Percentiles rank a stretch among this genome's conserved stretches.
Evolutionary conservation across 805 yeast species (phyloP).

Genomic region (Lachancea thermotolerans): DNA sequence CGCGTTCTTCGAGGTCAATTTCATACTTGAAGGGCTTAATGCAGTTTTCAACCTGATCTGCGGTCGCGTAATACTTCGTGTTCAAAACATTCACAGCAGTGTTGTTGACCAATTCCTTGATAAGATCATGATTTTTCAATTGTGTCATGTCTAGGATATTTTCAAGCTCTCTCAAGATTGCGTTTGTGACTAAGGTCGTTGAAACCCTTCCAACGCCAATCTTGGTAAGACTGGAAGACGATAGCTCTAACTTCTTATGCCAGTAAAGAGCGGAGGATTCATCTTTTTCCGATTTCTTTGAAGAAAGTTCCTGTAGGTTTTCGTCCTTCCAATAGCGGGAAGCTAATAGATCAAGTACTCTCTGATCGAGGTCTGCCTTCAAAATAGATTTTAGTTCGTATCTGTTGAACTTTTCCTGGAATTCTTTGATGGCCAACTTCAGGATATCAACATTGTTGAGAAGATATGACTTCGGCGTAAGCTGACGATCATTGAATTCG

Average conservation of each 20-base stretch:
- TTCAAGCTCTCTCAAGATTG: conserved; percentile 70
- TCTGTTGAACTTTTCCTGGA: conserved; percentile 76
- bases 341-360: conserved; percentile 79
- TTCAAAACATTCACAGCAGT: conserved; percentile 78
- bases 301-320: conserved; percentile 44
- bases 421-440: conserved; percentile 79
- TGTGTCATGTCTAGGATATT: conserved; percentile 68
- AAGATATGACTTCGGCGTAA: conserved; percentile 90
- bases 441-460: conserved; percentile 86
- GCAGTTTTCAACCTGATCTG: conserved; percentile 98
- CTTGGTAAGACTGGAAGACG: conserved; percentile 80
- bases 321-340: conserved; percentile 80
- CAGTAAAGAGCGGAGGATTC: conserved; percentile 57
- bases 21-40: conserved; percentile 97
- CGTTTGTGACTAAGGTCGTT: conserved; percentile 74
- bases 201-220: conserved; percentile 90
- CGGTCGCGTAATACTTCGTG: conserved; percentile 77
- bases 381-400: conserved; percentile 72
- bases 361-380: conserved; percentile 82
- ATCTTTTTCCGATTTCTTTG: conserved; percentile 44
- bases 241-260: conserved; percentile 79
- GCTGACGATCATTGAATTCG: conserved; percentile 88
- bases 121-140: conserved; percentile 78
- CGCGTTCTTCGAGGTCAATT: conserved; percentile 91
- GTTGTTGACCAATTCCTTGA: conserved; percentile 70